Conservation (phyloP, 1,139 yeast species). For the Protomyces inouyei region DNA sequence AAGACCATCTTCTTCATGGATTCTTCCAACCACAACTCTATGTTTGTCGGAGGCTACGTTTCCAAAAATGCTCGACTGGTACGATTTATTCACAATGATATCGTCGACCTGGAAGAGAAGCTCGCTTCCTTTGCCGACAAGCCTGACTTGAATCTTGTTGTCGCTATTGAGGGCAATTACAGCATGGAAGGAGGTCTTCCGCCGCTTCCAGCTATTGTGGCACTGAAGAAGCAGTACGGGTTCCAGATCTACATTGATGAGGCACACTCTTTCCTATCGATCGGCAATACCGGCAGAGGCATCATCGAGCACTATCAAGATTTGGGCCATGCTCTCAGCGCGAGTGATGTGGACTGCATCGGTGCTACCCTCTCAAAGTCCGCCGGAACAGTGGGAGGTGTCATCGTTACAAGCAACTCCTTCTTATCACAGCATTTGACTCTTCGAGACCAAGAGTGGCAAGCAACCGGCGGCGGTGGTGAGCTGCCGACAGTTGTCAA, state of each 20-base stretch:
- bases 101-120: constrained; percentile 17
- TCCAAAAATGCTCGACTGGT: constrained; percentile 9
- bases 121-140: not conserved
- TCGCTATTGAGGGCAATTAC: constrained; percentile 91
- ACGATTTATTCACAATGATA: constrained; percentile 13
- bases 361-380: constrained; percentile 24
- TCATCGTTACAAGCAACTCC: constrained; percentile 11
- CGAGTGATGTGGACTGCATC: constrained; percentile 17
- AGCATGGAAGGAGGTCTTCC: constrained; percentile 97
- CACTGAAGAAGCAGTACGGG: constrained; percentile 75
- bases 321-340: constrained; percentile 6
- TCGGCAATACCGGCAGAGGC: constrained; percentile 89
- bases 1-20: constrained; percentile 22
- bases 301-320: constrained; percentile 24
- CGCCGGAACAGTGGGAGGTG: constrained; percentile 20
- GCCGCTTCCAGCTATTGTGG: constrained; percentile 71
- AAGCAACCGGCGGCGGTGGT: constrained; percentile 11
- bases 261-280: constrained; percentile 96
- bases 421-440: not conserved
- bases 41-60: constrained; percentile 21
- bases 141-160: constrained; percentile 51
- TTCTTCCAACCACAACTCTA: constrained; percentile 20
- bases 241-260: constrained; percentile 89
- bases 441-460: constrained; percentile 6
- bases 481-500: constrained; percentile 22